These are phyloP conservation scores for Fusarium dlaminii DNA, from an alignment of 2,329 filamentous ascomycete species.

Conservation along the genomic window DNA sequence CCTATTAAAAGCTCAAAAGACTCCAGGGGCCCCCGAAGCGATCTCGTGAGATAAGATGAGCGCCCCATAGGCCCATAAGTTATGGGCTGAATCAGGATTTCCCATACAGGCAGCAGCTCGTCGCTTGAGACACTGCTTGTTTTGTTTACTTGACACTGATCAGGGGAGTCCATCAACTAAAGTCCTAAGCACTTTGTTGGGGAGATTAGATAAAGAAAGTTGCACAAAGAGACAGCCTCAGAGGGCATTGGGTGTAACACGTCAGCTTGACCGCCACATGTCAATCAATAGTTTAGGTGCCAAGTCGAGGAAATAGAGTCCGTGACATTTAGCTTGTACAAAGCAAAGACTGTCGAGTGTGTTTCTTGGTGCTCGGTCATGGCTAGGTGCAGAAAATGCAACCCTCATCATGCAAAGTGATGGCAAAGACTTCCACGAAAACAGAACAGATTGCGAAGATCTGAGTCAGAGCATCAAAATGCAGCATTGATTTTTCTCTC, in stretches of 20 bases:
- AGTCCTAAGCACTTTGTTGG: background rate
- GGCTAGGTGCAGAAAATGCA: constrained; percentile 12
- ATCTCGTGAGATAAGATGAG: constrained; percentile 23
- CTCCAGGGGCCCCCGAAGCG: constrained; percentile 7
- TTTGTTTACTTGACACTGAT: constrained; percentile 3
- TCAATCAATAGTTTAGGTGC: constrained; percentile 5
- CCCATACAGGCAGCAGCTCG: background rate
- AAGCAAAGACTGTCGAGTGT: constrained; percentile 4
- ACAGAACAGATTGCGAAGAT: background rate
- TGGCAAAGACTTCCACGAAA: background rate
- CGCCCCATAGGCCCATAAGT: constrained; percentile 17
- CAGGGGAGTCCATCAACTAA: background rate
- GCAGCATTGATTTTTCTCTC: background rate
- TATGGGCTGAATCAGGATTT: constrained; percentile 25
- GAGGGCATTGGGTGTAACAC: constrained; percentile 20
- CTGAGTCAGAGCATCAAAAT: constrained; percentile 1
- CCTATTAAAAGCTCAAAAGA: constrained; percentile 1
- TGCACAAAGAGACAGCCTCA: constrained; percentile 16
- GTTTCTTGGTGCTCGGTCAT: background rate
- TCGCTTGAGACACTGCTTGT: constrained; percentile 8
- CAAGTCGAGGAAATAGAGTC: constrained; percentile 7
- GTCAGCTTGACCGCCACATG: constrained; percentile 32
- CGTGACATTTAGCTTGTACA: background rate
- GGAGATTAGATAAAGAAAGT: background rate
- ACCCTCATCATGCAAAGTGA: constrained; percentile 8